These are phyloP conservation scores for Solanum clarkiae DNA, from an alignment of 257 asterid species.

Conservation along the genomic window DNA sequence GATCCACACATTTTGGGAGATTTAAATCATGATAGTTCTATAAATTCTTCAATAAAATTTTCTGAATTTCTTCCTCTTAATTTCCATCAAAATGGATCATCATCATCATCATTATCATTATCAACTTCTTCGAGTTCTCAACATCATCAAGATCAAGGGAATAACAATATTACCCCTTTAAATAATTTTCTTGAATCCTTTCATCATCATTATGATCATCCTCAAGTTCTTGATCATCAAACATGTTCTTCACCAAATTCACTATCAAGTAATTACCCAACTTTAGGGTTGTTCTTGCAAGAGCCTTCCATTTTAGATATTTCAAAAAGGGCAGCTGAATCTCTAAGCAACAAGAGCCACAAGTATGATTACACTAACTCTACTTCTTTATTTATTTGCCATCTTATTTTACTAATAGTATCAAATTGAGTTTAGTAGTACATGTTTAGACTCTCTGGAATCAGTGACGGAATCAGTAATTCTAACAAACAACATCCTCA, in stretches of 20 bases:
- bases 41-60: slow-evolving; percentile 9
- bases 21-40: background rate
- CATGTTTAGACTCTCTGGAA: background rate
- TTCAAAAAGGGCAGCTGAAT: slow-evolving; percentile 13
- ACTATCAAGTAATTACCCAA: slow-evolving; percentile 12
- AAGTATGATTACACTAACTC: background rate
- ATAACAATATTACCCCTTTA: slow-evolving; percentile 3
- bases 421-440: background rate
- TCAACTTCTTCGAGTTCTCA: background rate
- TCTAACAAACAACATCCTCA: background rate
- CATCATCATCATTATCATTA: background rate
- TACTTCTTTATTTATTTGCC: background rate
- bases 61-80: background rate
- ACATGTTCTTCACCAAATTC: slow-evolving; percentile 2
- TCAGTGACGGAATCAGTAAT: background rate
- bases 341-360: background rate
- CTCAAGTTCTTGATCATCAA: background rate
- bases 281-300: slow-evolving; percentile 34
- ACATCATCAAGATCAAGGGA: slow-evolving; percentile 3
- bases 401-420: background rate
- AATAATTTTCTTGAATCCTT: slow-evolving; percentile 21
- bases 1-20: slow-evolving; percentile 12
- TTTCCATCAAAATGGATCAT: background rate
- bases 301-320: slow-evolving; percentile 23
- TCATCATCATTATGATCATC: background rate